A percentile compares a stretch with the other conserved stretches of the same genome.
Evolutionary conservation across 2,329 filamentous ascomycete species (phyloP).

Genomic region (Huntiella moniliformis): DNA sequence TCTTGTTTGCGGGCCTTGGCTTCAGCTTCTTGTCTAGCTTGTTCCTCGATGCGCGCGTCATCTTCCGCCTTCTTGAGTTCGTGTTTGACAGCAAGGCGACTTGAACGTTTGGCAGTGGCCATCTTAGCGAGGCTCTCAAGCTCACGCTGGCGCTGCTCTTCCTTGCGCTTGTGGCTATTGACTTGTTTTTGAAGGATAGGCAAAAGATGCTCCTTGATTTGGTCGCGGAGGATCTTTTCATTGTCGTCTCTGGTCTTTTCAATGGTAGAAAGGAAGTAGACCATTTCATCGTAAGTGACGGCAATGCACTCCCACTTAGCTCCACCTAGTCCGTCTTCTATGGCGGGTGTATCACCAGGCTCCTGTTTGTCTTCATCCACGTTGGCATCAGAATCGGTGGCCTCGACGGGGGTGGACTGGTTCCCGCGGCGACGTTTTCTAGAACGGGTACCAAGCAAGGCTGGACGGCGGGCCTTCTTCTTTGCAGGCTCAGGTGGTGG

Average conservation of each 20-base stretch:
- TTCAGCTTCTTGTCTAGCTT: conserved; percentile 31
- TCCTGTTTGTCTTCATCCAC: conserved; percentile 2
- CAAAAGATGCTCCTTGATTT: conserved; percentile 58
- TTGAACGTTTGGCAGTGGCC: conserved; percentile 86
- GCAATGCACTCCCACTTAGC: conserved; percentile 86
- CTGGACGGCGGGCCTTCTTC: conserved; percentile 16
- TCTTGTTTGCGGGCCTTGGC: conserved; percentile 50
- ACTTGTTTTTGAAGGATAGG: conserved; percentile 69
- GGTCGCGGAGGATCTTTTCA: conserved; percentile 57
- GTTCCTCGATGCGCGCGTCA: conserved; percentile 12
- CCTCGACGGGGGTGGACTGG: conserved; percentile 4
- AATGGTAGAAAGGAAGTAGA: conserved; percentile 49
- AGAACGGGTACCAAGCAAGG: conserved; percentile 37
- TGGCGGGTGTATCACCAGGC: conserved; percentile 17
- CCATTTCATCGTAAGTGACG: conserved; percentile 61
- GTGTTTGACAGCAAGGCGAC: conserved; percentile 49
- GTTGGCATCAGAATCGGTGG: conserved; percentile 20
- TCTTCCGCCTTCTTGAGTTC: conserved; percentile 12
- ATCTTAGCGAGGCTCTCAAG: conserved; percentile 66
- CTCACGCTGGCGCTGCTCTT: conserved; percentile 54
- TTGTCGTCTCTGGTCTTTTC: conserved; percentile 64
- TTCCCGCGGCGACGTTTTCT: conserved; percentile 43
- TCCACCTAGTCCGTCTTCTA: conserved; percentile 50
- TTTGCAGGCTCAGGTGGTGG: conserved; percentile 40
- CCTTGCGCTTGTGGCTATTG: conserved; percentile 53